These are phyloP conservation scores for Gossypium longicalyx DNA, from an alignment of 345 rosid genomes.

Conservation along the genomic window DNA sequence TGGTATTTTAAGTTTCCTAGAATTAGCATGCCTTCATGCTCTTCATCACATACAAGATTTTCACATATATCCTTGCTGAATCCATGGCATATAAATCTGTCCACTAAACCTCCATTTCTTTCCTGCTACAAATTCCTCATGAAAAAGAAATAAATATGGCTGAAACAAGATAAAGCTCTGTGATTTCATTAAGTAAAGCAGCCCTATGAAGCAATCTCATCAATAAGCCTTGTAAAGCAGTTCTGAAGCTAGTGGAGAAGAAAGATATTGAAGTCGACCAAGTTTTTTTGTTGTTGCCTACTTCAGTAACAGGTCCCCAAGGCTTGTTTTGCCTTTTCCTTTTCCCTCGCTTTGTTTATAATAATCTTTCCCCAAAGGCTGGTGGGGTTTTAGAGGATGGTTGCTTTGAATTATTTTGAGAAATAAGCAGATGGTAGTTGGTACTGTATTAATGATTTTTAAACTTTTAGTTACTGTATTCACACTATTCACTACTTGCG, in stretches of 20 bases:
- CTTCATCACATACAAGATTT: neutral
- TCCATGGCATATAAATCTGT: neutral
- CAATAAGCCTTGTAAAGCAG: neutral
- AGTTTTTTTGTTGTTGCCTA: neutral
- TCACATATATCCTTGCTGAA: constrained; percentile 3
- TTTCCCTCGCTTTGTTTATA: neutral
- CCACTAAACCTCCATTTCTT: neutral
- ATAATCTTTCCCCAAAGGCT: neutral
- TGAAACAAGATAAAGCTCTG: neutral
- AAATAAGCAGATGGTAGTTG: neutral
- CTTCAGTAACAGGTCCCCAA: neutral
- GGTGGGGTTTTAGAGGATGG: neutral
- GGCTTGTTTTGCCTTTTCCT: neutral
- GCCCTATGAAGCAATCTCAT: no score
- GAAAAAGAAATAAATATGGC: neutral
- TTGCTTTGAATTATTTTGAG: neutral
- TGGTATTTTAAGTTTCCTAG: neutral
- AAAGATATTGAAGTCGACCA: neutral
- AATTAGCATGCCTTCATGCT: neutral
- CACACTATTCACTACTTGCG: neutral
- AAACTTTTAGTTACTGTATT: neutral
- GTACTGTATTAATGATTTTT: neutral
- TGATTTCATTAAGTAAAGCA: no score
- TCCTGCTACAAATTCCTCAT: neutral
- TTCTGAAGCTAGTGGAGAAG: neutral